Evolutionary conservation across 2,329 filamentous ascomycete species (phyloP).

Genomic region (Coniosporium tulheliwenetii): DNA sequence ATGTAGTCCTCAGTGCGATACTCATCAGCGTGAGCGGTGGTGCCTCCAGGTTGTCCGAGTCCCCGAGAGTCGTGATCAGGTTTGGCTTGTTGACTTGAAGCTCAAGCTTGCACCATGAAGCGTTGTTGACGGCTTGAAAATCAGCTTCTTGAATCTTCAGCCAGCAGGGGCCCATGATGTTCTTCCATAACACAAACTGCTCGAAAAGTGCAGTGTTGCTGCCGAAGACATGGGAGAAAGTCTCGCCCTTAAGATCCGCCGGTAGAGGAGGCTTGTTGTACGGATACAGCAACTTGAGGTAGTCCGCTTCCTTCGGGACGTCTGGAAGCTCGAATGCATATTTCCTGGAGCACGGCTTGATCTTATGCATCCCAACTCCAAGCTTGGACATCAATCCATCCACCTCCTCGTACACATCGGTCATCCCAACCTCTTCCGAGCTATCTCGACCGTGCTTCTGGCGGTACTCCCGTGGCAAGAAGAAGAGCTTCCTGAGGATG

Average conservation of each 20-base stretch:
- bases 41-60: conserved; percentile 66
- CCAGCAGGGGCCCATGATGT: conserved; percentile 98
- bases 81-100: conserved; percentile 66
- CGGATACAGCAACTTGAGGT: conserved; percentile 90
- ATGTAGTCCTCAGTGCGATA: conserved; percentile 69
- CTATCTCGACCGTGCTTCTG: conserved; percentile 49
- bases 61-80: conserved; percentile 54
- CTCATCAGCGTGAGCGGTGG: conserved; percentile 95
- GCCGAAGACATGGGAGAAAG: conserved; percentile 88
- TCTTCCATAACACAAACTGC: conserved; percentile 97
- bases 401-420: conserved; percentile 80
- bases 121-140: conserved; percentile 73
- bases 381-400: conserved; percentile 76
- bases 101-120: conserved; percentile 94
- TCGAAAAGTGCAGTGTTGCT: conserved; percentile 89
- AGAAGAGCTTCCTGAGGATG: conserved; percentile 80
- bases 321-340: conserved; percentile 88
- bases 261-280: conserved; percentile 70
- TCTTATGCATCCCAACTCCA: conserved; percentile 79
- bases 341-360: conserved; percentile 77
- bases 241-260: conserved; percentile 59
- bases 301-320: conserved; percentile 77
- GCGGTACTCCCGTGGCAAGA: conserved; percentile 61
- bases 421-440: conserved; percentile 66
- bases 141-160: conserved; percentile 77